Percentiles rank a stretch among this genome's conserved stretches.
These are phyloP conservation scores for Papiliotrema fonsecae DNA, from an alignment of 1,284 basidiomycete species.

Conservation along the genomic window DNA sequence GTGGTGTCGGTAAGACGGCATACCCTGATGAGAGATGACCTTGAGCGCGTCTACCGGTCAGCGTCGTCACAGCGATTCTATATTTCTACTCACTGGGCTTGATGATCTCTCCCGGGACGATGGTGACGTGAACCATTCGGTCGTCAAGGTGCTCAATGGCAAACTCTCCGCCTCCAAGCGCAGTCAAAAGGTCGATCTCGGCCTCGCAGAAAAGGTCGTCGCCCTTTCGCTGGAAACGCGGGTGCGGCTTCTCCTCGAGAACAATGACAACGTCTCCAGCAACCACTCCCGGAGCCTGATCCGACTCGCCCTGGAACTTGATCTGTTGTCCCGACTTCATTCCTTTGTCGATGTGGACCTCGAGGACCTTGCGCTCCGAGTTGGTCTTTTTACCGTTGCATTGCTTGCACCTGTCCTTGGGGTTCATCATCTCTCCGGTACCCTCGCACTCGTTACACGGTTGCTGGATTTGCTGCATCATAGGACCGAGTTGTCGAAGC, in stretches of 20 bases:
- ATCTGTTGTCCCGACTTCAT: constrained; percentile 99
- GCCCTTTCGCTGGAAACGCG: constrained; percentile 85
- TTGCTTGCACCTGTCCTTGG: constrained; percentile 85
- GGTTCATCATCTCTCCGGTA: constrained; percentile 87
- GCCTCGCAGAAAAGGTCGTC: constrained; percentile 85
- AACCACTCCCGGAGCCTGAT: constrained; percentile 84
- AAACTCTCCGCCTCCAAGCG: constrained; percentile 88
- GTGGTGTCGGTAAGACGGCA: constrained; percentile 98
- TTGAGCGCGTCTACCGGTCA: constrained; percentile 70
- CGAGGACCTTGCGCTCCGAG: constrained; percentile 94
- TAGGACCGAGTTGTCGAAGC: constrained; percentile 89
- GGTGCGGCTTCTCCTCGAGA: constrained; percentile 91
- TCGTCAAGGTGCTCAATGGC: constrained; percentile 92
- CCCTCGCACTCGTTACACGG: constrained; percentile 90
- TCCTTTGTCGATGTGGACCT: constrained; percentile 99
- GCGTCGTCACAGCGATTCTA: neutral
- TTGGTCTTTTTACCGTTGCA: constrained; percentile 96
- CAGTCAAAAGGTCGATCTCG: constrained; percentile 89
- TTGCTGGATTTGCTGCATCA: constrained; percentile 99
- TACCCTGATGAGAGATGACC: constrained; percentile 89
- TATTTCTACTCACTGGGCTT: constrained; percentile 69
- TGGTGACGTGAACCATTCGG: constrained; percentile 74
- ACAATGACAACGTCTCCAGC: constrained; percentile 98
- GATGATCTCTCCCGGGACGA: constrained; percentile 86
- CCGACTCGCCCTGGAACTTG: constrained; percentile 89